Percentiles rank a stretch among this genome's conserved stretches.
Evolutionary conservation across 2,329 filamentous ascomycete species (phyloP).

Genomic region (Didymella arachidicola): DNA sequence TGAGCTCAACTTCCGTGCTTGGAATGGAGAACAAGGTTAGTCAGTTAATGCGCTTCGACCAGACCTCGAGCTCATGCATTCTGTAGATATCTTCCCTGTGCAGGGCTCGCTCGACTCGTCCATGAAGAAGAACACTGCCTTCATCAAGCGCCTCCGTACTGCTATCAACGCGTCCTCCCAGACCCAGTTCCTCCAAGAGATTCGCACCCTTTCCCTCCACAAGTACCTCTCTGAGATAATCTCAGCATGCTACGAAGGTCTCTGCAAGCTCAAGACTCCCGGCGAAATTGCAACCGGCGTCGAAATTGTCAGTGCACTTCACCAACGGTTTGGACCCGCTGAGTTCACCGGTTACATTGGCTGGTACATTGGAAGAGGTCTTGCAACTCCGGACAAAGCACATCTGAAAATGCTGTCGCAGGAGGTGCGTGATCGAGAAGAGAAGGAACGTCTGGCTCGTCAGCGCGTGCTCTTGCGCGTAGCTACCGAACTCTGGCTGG

Average conservation of each 20-base stretch:
- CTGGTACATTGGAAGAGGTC: slow-evolving; percentile 89
- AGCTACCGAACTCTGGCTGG: slow-evolving; percentile 95
- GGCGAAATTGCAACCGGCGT: slow-evolving; percentile 92
- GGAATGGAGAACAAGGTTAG: slow-evolving; percentile 86
- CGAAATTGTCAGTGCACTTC: slow-evolving; percentile 92
- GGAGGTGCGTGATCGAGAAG: slow-evolving; percentile 90
- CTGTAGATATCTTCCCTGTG: slow-evolving; percentile 77
- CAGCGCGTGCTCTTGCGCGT: slow-evolving; percentile 88
- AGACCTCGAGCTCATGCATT: slow-evolving; percentile 30
- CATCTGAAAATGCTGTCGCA: slow-evolving; percentile 78
- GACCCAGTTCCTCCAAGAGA: slow-evolving; percentile 86
- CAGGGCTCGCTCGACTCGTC: slow-evolving; percentile 87
- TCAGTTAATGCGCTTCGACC: slow-evolving; percentile 22
- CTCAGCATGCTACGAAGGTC: slow-evolving; percentile 91
- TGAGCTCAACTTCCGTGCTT: slow-evolving; percentile 84
- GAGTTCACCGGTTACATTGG: slow-evolving; percentile 93
- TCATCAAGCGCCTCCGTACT: slow-evolving; percentile 94
- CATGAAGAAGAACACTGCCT: slow-evolving; percentile 97
- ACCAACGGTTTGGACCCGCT: slow-evolving; percentile 88
- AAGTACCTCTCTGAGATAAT: slow-evolving; percentile 98
- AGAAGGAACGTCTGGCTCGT: slow-evolving; percentile 87
- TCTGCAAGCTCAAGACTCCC: slow-evolving; percentile 88
- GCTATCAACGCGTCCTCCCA: slow-evolving; percentile 82
- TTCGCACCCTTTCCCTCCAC: slow-evolving; percentile 87
- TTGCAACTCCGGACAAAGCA: slow-evolving; percentile 88